Conservation (phyloP, 148 eudicot genomes). For the Dysphania ambrosioides region DNA sequence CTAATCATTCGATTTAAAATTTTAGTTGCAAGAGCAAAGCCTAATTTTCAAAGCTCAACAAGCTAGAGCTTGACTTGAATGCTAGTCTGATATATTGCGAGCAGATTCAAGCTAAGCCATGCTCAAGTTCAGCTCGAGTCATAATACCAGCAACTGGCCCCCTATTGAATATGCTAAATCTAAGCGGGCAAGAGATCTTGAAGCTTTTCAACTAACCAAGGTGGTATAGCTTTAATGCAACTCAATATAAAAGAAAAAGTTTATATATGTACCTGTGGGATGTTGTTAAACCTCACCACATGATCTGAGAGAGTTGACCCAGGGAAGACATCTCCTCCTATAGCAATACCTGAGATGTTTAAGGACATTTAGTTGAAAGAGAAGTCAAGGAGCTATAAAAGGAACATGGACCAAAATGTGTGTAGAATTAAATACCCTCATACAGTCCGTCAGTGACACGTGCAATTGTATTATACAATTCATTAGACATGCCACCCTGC, state of each 20-base stretch:
- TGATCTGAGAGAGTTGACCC: conserved; percentile 98
- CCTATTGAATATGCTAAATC: not conserved
- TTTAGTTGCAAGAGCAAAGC: not conserved
- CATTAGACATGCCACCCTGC: conserved; percentile 99
- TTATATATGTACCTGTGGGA: conserved; percentile 68
- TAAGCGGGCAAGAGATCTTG: not conserved
- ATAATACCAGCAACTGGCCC: not conserved
- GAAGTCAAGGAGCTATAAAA: conserved; percentile 6
- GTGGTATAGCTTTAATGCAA: not conserved
- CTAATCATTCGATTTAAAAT: not conserved
- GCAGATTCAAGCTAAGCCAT: too few relatives aligned
- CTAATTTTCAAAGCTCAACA: not conserved
- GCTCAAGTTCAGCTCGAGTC: not conserved
- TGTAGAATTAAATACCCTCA: conserved; percentile 57
- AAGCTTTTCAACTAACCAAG: conserved; percentile 2
- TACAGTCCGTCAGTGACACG: conserved; percentile 95
- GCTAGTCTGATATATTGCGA: not conserved
- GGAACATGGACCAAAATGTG: not conserved
- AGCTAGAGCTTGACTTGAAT: not conserved
- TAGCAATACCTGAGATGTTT: conserved; percentile 69
- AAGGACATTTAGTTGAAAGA: not conserved
- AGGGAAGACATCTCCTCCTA: conserved; percentile 99
- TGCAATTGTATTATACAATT: conserved; percentile 84
- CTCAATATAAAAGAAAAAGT: not conserved
- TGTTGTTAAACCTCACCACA: conserved; percentile 91